Conservation (phyloP, 1,139 yeast species). For the Yamadazyma membranifaciens region DNA sequence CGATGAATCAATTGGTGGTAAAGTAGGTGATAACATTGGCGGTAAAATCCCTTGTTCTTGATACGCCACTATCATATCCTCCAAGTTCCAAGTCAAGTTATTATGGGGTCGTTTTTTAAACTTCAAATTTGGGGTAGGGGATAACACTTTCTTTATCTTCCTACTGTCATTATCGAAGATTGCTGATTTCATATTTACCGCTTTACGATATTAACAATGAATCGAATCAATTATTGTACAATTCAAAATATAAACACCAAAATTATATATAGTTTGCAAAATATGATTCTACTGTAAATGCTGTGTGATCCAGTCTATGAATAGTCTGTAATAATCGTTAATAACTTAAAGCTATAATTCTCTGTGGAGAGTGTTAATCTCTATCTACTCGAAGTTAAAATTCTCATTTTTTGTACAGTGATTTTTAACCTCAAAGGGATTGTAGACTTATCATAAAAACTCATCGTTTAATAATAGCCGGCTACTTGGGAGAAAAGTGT, state of each 20-base stretch:
- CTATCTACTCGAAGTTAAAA: too few relatives aligned
- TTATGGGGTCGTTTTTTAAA: conserved; percentile 4
- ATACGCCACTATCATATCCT: conserved; percentile 38
- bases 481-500: not conserved
- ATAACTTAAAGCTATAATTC: not conserved
- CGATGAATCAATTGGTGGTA: conserved; percentile 21
- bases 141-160: conserved; percentile 1
- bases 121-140: conserved; percentile 6
- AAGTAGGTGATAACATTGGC: conserved; percentile 41
- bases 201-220: too few relatives aligned
- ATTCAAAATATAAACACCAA: not conserved
- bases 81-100: conserved; percentile 37
- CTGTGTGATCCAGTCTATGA: too few relatives aligned
- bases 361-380: not conserved
- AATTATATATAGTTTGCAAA: not conserved
- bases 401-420: too few relatives aligned
- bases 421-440: not conserved
- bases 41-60: conserved; percentile 37
- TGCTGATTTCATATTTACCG: conserved; percentile 32
- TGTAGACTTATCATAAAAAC: not conserved
- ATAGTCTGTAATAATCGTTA: too few relatives aligned
- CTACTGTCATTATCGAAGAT: conserved; percentile 30
- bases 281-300: too few relatives aligned
- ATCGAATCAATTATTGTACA: not conserved
- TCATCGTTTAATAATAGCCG: not conserved